Percentiles rank a stretch among this genome's conserved stretches.
These are phyloP conservation scores for Sporothrix pseudoabietina DNA, from an alignment of 2,329 filamentous ascomycete species.

Conservation along the genomic window DNA sequence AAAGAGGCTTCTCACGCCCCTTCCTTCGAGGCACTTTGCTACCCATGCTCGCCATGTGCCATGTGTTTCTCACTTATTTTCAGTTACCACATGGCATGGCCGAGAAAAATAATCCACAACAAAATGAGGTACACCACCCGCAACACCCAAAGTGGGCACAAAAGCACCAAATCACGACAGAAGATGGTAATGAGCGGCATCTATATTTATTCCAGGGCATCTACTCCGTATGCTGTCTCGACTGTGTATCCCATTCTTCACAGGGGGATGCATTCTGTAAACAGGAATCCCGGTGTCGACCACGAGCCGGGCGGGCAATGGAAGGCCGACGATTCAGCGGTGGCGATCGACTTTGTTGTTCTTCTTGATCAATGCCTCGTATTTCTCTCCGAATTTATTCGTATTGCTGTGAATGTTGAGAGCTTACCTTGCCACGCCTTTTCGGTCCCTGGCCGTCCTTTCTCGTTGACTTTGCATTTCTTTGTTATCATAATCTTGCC, in stretches of 20 bases:
- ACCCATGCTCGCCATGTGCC: background rate
- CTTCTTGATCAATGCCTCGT: background rate
- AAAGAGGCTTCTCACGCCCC: background rate
- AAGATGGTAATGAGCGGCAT: background rate
- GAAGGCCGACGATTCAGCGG: background rate
- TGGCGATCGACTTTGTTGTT: background rate
- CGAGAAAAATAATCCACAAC: background rate
- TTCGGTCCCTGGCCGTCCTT: too few species aligned
- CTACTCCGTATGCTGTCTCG: too few species aligned
- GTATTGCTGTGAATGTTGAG: background rate
- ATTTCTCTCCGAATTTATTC: background rate
- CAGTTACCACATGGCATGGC: constrained; percentile 11
- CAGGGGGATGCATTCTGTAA: background rate
- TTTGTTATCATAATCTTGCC: background rate
- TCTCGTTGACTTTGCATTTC: background rate
- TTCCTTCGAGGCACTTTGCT: background rate
- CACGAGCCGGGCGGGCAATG: background rate
- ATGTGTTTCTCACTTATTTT: background rate
- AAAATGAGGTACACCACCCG: background rate
- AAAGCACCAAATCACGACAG: background rate
- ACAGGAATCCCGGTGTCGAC: background rate
- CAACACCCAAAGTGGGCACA: background rate
- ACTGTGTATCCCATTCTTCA: too few species aligned
- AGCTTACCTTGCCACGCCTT: background rate
- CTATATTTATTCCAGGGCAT: too few species aligned